phyloP scores from a whole-genome alignment of 805 yeast species.

The Dipodascus geniculatus region DNA sequence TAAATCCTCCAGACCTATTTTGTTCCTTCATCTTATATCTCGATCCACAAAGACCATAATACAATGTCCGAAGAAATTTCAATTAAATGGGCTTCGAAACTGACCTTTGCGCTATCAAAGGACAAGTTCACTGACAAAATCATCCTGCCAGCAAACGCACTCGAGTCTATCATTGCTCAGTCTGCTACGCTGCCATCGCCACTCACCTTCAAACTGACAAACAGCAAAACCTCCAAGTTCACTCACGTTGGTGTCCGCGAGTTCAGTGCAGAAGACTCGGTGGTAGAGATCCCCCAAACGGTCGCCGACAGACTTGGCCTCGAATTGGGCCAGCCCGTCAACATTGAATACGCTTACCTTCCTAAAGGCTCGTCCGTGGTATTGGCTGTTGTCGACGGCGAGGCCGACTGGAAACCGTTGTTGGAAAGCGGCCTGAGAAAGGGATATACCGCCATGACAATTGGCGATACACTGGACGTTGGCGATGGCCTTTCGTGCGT shows the following conservation, averaged over 20 bases:
- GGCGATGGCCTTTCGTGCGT: conserved; percentile 18
- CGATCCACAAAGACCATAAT: neutral
- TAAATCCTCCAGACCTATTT: neutral
- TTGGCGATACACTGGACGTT: conserved; percentile 25
- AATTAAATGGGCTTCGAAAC: neutral
- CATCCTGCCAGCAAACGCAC: conserved; percentile 23
- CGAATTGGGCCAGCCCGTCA: conserved; percentile 12
- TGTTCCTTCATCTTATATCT: neutral
- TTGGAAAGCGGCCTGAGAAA: conserved; percentile 39
- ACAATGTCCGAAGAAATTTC: neutral
- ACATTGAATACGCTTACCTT: conserved; percentile 22
- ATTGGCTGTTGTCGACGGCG: conserved; percentile 31
- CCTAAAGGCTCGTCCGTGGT: conserved; percentile 38
- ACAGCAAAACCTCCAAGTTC: conserved; percentile 14
- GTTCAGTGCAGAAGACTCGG: conserved; percentile 32
- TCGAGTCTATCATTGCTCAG: conserved; percentile 19
- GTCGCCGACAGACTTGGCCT: conserved; percentile 24
- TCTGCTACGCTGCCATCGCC: conserved; percentile 25
- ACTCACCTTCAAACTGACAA: conserved; percentile 25
- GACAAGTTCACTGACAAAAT: conserved; percentile 21
- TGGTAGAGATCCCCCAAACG: conserved; percentile 28
- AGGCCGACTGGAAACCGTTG: conserved; percentile 40
- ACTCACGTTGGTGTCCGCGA: conserved; percentile 37
- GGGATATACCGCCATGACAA: conserved; percentile 38
- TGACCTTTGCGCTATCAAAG: neutral